These are phyloP conservation scores for Poa annua DNA, from an alignment of 176 grass and related monocot genomes.

Conservation along the genomic window DNA sequence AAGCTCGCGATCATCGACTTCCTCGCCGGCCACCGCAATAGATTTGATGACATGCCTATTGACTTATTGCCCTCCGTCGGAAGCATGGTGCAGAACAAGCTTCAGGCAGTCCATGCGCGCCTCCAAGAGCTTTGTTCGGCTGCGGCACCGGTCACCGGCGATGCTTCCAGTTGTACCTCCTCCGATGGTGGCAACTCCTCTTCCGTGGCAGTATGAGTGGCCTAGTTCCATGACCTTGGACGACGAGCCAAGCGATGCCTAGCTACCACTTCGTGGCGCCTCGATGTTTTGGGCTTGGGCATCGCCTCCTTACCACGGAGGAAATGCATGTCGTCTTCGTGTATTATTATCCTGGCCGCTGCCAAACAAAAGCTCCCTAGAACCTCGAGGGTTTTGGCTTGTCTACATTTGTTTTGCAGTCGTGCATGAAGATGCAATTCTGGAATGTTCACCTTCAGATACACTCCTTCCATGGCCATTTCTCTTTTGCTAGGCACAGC, in stretches of 20 bases:
- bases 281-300: background rate
- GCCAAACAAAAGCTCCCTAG: background rate
- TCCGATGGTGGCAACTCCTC: background rate
- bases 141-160: background rate
- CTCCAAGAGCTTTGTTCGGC: background rate
- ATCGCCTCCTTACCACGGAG: background rate
- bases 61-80: background rate
- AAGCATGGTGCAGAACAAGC: background rate
- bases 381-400: too few relatives aligned
- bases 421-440: too few relatives aligned
- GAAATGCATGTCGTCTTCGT: background rate
- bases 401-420: background rate
- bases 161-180: too few relatives aligned
- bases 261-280: background rate
- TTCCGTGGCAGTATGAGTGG: background rate
- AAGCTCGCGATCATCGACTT: conserved; percentile 37
- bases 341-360: background rate
- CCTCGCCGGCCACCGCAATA: background rate
- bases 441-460: too few relatives aligned
- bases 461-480: too few relatives aligned
- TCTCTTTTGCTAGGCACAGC: too few relatives aligned
- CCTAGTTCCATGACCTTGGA: background rate
- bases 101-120: background rate
- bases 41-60: background rate
- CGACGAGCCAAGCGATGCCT: background rate